phyloP scores from a whole-genome alignment of 768 basidiomycete genomes.

The Coprinopsis marcescibilis region DNA sequence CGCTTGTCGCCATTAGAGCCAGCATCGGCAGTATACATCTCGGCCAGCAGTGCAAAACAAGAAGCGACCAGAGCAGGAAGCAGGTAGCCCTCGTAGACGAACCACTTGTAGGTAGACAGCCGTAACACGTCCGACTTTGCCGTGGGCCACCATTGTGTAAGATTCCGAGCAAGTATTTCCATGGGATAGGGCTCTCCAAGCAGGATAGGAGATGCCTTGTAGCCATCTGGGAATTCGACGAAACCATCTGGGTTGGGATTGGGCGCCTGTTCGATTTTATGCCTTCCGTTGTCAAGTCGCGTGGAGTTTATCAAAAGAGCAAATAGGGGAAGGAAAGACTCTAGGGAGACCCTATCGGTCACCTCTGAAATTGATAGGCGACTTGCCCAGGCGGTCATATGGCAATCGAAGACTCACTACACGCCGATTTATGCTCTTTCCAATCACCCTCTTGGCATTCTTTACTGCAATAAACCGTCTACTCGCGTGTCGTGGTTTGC shows the following conservation, averaged over 20 bases:
- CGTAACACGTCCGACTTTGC: slow-evolving; percentile 22
- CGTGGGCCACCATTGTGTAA: slow-evolving; percentile 29
- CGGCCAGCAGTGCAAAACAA: slow-evolving; percentile 28
- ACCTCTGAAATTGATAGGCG: slow-evolving; percentile 7
- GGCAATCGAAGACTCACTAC: slow-evolving; percentile 4
- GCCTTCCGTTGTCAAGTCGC: neutral
- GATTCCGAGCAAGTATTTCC: neutral
- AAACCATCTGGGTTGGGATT: slow-evolving; percentile 10
- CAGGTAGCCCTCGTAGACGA: slow-evolving; percentile 28
- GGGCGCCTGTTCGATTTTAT: slow-evolving; percentile 12
- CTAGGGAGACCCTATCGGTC: slow-evolving; percentile 12
- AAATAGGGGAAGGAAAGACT: slow-evolving; percentile 13
- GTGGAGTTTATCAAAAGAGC: slow-evolving; percentile 10
- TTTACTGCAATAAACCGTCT: slow-evolving; percentile 12
- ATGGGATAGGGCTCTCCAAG: slow-evolving; percentile 21
- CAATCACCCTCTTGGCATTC: slow-evolving; percentile 14
- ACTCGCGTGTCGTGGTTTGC: neutral
- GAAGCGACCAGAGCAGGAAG: slow-evolving; percentile 28
- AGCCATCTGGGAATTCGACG: slow-evolving; percentile 20
- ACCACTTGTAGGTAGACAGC: slow-evolving; percentile 23
- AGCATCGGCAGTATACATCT: slow-evolving; percentile 35
- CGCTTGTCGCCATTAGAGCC: slow-evolving; percentile 6
- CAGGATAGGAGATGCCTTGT: slow-evolving; percentile 21
- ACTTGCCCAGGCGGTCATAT: neutral
- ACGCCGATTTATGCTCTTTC: slow-evolving; percentile 10